Evolutionary conservation across 2,329 filamentous ascomycete species (phyloP).

Genomic region (Chrysosporium queenslandicum): DNA sequence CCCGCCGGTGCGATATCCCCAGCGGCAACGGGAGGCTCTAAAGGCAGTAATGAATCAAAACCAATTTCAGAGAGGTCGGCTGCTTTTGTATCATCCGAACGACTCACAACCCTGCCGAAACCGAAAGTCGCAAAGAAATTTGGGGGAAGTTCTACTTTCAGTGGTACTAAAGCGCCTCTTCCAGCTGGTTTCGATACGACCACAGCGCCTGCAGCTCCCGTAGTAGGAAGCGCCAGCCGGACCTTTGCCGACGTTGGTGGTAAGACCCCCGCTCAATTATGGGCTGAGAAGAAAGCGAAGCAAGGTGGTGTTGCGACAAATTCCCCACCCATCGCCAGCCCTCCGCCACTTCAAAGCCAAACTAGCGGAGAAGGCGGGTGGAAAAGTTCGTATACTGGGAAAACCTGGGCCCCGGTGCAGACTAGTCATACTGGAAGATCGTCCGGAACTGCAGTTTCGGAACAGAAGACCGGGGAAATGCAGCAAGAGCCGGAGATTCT

Average conservation of each 20-base stretch:
- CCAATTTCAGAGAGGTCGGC: conserved; percentile 66
- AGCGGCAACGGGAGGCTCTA: conserved; percentile 36
- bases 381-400: conserved; percentile 86
- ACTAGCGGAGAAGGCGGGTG: conserved; percentile 64
- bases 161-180: conserved; percentile 78
- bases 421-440: conserved; percentile 61
- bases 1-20: conserved; percentile 33
- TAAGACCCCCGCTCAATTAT: conserved; percentile 92
- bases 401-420: conserved; percentile 78
- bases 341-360: conserved; percentile 52
- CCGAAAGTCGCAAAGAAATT: conserved; percentile 92
- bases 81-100: conserved; percentile 63
- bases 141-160: conserved; percentile 59
- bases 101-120: conserved; percentile 80
- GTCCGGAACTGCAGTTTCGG: conserved; percentile 28
- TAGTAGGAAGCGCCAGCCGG: conserved; percentile 71
- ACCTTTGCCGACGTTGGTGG: conserved; percentile 92
- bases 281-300: conserved; percentile 93
- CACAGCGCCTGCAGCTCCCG: conserved; percentile 46
- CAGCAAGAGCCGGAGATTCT: conserved; percentile 41
- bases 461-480: conserved; percentile 6
- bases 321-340: conserved; percentile 27
- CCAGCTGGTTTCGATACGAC: conserved; percentile 59
- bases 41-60: conserved; percentile 45
- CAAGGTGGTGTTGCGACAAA: conserved; percentile 51